A percentile compares a stretch with the other conserved stretches of the same genome.
phyloP scores from a whole-genome alignment of 805 yeast species.

The Wickerhamomyces tratensis region DNA sequence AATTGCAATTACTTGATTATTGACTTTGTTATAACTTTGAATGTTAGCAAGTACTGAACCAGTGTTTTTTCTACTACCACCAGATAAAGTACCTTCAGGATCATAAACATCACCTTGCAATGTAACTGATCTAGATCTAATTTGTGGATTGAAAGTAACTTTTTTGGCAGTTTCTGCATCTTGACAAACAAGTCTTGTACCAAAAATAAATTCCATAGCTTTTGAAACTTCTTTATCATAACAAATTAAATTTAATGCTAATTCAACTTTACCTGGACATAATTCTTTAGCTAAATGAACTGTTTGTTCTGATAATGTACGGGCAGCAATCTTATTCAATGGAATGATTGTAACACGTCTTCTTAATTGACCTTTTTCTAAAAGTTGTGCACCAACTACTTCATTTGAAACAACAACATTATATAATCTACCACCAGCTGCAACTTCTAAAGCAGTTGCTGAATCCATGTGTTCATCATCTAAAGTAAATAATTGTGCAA shows the following conservation, averaged over 20 bases:
- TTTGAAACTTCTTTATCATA: slow-evolving; percentile 59
- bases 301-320: slow-evolving; percentile 38
- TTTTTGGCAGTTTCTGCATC: slow-evolving; percentile 83
- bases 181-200: slow-evolving; percentile 76
- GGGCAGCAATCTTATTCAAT: slow-evolving; percentile 69
- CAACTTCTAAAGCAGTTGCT: slow-evolving; percentile 80
- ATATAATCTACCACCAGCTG: slow-evolving; percentile 88
- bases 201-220: slow-evolving; percentile 91
- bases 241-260: slow-evolving; percentile 77
- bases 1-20: slow-evolving; percentile 27
- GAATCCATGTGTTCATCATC: slow-evolving; percentile 45
- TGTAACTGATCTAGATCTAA: slow-evolving; percentile 78
- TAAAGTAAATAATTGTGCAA: slow-evolving; percentile 72
- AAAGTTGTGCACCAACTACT: slow-evolving; percentile 68
- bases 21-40: slow-evolving; percentile 49
- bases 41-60: slow-evolving; percentile 53
- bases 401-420: slow-evolving; percentile 90
- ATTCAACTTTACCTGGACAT: slow-evolving; percentile 78
- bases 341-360: slow-evolving; percentile 90
- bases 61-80: slow-evolving; percentile 71
- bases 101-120: slow-evolving; percentile 90
- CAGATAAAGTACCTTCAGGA: slow-evolving; percentile 92
- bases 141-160: slow-evolving; percentile 79
- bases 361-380: slow-evolving; percentile 69
- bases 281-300: slow-evolving; percentile 61